A percentile compares a stretch with the other conserved stretches of the same genome.
Conservation (phyloP, 2,329 filamentous ascomycete species). For the Pseudohalonectria lignicola region DNA sequence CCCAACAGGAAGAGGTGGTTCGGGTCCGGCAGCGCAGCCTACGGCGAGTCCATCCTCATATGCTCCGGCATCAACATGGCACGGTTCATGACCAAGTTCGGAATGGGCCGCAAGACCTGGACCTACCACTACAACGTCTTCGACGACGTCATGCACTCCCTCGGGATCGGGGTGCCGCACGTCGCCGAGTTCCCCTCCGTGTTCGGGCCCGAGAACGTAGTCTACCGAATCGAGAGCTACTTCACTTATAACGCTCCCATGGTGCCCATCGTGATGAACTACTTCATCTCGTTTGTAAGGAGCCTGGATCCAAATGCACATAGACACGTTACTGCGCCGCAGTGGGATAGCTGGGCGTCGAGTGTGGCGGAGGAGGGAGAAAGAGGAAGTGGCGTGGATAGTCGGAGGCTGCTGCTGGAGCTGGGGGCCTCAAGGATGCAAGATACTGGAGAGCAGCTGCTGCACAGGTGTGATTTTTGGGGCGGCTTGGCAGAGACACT, state of each 20-base stretch:
- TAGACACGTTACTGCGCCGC: slow-evolving; percentile 20
- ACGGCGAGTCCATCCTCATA: slow-evolving; percentile 33
- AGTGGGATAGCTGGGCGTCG: slow-evolving; percentile 31
- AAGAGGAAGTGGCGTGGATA: no score
- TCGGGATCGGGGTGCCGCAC: slow-evolving; percentile 36
- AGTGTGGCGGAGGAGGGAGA: slow-evolving; percentile 15
- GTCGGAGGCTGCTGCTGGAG: no score
- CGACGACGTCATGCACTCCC: slow-evolving; percentile 21
- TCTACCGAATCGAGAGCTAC: slow-evolving; percentile 26
- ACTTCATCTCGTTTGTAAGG: slow-evolving; percentile 37
- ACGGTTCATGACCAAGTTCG: background rate
- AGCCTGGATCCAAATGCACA: slow-evolving; percentile 30
- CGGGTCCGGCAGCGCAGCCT: slow-evolving; percentile 27
- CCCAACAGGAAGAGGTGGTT: slow-evolving; percentile 31
- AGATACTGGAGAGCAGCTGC: no score
- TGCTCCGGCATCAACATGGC: slow-evolving; percentile 27
- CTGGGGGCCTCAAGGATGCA: no score
- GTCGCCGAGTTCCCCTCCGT: slow-evolving; percentile 34
- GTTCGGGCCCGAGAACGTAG: slow-evolving; percentile 30
- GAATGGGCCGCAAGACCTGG: slow-evolving; percentile 16
- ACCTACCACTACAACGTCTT: slow-evolving; percentile 38
- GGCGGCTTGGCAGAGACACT: no score
- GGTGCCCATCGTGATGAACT: slow-evolving; percentile 34
- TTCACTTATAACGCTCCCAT: slow-evolving; percentile 30
- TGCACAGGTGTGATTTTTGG: no score